Base-by-base conservation (phyloP, 257 asterid genomes). In the Verbena officinalis region DNA sequence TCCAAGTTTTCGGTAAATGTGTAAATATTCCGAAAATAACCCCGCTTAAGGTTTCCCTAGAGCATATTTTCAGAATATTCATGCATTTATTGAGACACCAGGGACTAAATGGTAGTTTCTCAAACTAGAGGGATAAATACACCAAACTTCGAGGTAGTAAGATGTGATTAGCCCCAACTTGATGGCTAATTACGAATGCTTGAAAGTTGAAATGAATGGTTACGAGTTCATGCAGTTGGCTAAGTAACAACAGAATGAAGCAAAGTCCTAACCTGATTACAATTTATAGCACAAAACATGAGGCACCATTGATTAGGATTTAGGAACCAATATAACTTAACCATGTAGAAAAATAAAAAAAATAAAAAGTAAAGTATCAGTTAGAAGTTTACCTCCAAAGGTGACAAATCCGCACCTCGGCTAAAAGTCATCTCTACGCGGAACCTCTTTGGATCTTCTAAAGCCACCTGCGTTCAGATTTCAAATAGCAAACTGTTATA, bases 371-470 rank as follows among this genome's bases (percentile, higher is more conserved):
- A 22, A 52, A 9, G 14, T 55, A 19, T 72, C 11, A 21, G 54
- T 19, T 46, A 23, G n/a, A 70, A 67, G 21, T 11, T 73, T 86
- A 88, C 99, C 96, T 90, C 88, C 78, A 94, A 68, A 31, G 99
- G 97, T 33, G 96, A 94, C 74, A 90, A 86, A 78, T 94, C 99
- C 65, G 99, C 99, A 55, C 99, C 96, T 55, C 97, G 85, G 80
- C 97, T 94, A 69, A 94, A 94, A 59, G 99, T 79, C 87, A 90
- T 67, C 77, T 94, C 99, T 39, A 88, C 62, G 68, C 96, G 97
- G 54, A 74, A 94, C 75, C 96, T 90, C 83, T 83, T 81, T 20
- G 97, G 96, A 70, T 94, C 99, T 63, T 94, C 99, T 67, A 94
- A 69, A 52, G 95, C 85, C 67, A 94, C 95, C 97, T 94, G 87